Evolutionary conservation across 305 asterid species (phyloP).

Genomic region (Lippia alba): DNA sequence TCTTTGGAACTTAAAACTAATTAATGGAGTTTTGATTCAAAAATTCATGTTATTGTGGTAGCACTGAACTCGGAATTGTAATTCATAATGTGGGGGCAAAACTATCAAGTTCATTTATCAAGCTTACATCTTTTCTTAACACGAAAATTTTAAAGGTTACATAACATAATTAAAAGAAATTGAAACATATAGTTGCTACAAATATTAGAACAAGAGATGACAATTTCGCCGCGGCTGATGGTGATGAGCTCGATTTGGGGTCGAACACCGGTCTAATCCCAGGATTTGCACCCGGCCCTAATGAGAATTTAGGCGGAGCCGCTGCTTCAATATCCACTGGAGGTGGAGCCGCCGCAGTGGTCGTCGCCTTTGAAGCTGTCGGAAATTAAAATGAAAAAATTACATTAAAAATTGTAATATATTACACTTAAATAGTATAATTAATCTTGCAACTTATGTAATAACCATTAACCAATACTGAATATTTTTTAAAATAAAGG

Average conservation of each 20-base stretch:
- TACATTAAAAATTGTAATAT: too few species aligned
- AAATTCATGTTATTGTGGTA: too few species aligned
- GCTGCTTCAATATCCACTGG: conserved; percentile 33
- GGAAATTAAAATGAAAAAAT: background rate
- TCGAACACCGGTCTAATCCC: conserved; percentile 49
- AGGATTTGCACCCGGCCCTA: conserved; percentile 46
- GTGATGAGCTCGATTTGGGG: conserved; percentile 38
- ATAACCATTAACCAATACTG: too few species aligned
- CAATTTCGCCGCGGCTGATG: conserved; percentile 5
- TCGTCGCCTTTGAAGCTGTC: conserved; percentile 45
- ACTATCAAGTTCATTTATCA: background rate
- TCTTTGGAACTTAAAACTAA: too few species aligned
- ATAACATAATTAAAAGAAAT: conserved; percentile 20
- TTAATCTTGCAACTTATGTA: too few species aligned
- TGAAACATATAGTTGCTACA: conserved; percentile 31
- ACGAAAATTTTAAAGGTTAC: background rate
- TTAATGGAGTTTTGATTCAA: too few species aligned
- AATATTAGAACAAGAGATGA: conserved; percentile 32
- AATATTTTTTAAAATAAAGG: too few species aligned
- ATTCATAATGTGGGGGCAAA: background rate
- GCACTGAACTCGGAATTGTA: background rate
- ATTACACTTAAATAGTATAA: too few species aligned
- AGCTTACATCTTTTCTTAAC: background rate
- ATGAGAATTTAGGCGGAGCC: conserved; percentile 36
- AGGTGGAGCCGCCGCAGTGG: conserved; percentile 33